Evolutionary conservation across 2,329 filamentous ascomycete species (phyloP).

Genomic region (Metarhizium guizhouense): DNA sequence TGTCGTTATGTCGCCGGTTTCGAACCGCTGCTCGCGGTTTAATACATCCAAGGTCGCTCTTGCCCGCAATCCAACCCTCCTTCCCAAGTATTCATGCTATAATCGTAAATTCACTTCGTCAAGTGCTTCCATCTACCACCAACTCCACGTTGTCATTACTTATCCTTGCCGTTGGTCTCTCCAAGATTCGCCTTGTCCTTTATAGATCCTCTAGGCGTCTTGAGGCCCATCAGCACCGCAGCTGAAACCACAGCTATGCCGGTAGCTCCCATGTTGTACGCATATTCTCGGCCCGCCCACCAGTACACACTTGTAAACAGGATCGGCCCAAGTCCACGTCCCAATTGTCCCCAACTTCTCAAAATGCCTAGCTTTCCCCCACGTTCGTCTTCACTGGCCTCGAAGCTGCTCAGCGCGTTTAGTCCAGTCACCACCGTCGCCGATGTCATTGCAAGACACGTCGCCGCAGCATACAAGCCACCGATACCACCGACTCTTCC

Average conservation of each 20-base stretch:
- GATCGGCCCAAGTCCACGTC: conserved; percentile 76
- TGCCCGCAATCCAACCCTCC: not conserved
- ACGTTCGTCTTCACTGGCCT: conserved; percentile 70
- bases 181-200: conserved; percentile 2
- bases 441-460: conserved; percentile 78
- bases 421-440: conserved; percentile 91
- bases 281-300: conserved; percentile 88
- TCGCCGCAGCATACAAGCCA: conserved; percentile 73
- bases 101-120: not conserved
- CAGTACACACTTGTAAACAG: conserved; percentile 94
- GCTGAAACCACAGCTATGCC: conserved; percentile 69
- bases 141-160: not conserved
- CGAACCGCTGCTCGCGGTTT: not conserved
- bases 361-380: conserved; percentile 82
- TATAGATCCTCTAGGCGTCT: conserved; percentile 41
- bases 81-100: not conserved
- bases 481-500: conserved; percentile 57
- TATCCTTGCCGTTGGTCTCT: conserved; percentile 15
- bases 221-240: conserved; percentile 63
- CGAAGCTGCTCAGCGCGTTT: conserved; percentile 86
- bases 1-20: not conserved
- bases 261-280: conserved; percentile 71
- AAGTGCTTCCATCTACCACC: not conserved
- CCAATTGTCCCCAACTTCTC: conserved; percentile 75
- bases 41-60: not conserved